A percentile compares a stretch with the other conserved stretches of the same genome.
These are phyloP conservation scores for Paxillus involutus DNA, from an alignment of 768 basidiomycete genomes.

Conservation along the genomic window DNA sequence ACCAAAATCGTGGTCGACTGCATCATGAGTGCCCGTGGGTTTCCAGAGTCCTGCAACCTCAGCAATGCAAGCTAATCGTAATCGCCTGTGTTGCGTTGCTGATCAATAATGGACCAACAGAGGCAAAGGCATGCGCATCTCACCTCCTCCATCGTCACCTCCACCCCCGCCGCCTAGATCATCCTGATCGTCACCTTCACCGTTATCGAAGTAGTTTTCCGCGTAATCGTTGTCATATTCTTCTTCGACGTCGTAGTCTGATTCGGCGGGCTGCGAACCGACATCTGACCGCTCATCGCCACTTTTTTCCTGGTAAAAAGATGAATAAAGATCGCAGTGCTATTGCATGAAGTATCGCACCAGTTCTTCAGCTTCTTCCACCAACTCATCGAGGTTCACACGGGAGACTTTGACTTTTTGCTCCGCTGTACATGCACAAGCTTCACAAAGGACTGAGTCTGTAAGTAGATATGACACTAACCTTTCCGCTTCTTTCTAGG, in stretches of 20 bases:
- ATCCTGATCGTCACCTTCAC: slow-evolving; percentile 79
- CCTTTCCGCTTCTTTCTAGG: slow-evolving; percentile 65
- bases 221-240: slow-evolving; percentile 92
- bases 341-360: slow-evolving; percentile 28
- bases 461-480: slow-evolving; percentile 11
- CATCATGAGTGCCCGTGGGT: no score
- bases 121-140: not conserved
- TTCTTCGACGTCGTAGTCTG: slow-evolving; percentile 86
- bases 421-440: slow-evolving; percentile 12
- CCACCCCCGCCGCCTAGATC: slow-evolving; percentile 72
- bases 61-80: slow-evolving; percentile 22
- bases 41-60: no score
- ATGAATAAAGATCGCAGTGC: not conserved
- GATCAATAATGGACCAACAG: not conserved
- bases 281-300: slow-evolving; percentile 66
- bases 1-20: no score
- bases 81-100: slow-evolving; percentile 12
- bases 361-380: slow-evolving; percentile 62
- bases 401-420: slow-evolving; percentile 39
- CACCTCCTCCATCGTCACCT: slow-evolving; percentile 61
- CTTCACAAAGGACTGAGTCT: not conserved
- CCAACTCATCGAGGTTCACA: slow-evolving; percentile 67
- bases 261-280: slow-evolving; percentile 63
- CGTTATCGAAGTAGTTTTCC: slow-evolving; percentile 90
- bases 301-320: slow-evolving; percentile 57